A percentile compares a stretch with the other conserved stretches of the same genome.
Evolutionary conservation across 441 rosid genomes (phyloP).

Genomic region (Viola pubescens): DNA sequence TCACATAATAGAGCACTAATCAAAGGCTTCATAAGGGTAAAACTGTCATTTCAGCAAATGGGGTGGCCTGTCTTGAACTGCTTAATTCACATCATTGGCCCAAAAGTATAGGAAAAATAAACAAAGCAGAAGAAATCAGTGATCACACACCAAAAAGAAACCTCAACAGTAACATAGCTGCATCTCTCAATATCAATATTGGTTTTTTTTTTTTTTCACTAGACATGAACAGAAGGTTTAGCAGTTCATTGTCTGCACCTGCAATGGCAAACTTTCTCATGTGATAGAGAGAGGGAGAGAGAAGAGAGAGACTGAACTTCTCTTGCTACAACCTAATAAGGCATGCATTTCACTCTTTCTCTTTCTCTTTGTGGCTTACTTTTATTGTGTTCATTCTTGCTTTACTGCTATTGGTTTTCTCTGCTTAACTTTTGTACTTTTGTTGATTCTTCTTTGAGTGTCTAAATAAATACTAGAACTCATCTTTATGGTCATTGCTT

Average conservation of each 20-base stretch:
- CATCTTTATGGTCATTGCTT: constrained; percentile 18
- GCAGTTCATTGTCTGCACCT: constrained; percentile 41
- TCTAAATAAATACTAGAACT: constrained; percentile 9
- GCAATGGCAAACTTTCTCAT: constrained; percentile 16
- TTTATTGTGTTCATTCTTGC: constrained; percentile 29
- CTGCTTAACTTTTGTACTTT: constrained; percentile 25
- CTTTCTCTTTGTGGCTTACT: constrained; percentile 13
- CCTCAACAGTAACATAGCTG: constrained; percentile 5
- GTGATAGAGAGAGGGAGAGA: constrained; percentile 14
- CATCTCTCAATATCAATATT: constrained; percentile 31
- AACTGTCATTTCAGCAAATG: constrained; percentile 17
- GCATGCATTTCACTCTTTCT: constrained; percentile 19
- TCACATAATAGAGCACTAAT: not conserved
- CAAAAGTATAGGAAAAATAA: not conserved
- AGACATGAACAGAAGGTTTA: constrained; percentile 33
- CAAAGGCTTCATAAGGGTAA: constrained; percentile 6
- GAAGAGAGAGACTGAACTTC: constrained; percentile 14
- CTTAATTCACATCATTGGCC: constrained; percentile 1
- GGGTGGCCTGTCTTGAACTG: not conserved
- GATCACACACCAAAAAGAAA: not conserved
- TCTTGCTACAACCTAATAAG: not conserved
- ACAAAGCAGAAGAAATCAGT: not conserved
- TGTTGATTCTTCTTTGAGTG: constrained; percentile 26
- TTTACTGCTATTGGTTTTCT: constrained; percentile 29
- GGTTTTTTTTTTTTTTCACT: constrained; percentile 12